These are phyloP conservation scores for Crassisporium funariophilum DNA, from an alignment of 768 basidiomycete species.

Conservation along the genomic window DNA sequence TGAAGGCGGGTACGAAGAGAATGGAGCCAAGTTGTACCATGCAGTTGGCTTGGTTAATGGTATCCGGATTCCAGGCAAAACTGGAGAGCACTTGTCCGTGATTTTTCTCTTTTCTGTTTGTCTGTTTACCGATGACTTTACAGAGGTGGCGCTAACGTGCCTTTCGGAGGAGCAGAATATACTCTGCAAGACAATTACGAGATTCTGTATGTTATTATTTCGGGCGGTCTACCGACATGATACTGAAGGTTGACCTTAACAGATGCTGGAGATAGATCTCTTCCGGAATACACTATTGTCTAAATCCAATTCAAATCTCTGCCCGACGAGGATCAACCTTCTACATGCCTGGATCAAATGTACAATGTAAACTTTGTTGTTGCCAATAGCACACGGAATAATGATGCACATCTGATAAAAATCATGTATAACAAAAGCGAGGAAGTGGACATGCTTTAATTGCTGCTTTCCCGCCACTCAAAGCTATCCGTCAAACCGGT, in stretches of 20 bases:
- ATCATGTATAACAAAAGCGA: no score
- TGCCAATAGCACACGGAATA: no score
- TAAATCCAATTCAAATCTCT: no score
- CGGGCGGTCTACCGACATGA: not conserved
- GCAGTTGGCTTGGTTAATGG: conserved; percentile 55
- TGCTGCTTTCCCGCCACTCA: no score
- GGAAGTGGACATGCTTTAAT: no score
- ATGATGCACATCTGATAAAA: no score
- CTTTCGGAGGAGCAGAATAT: conserved; percentile 49
- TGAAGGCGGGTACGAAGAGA: conserved; percentile 77
- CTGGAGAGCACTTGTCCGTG: conserved; percentile 67
- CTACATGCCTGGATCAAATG: no score
- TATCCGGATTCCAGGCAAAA: conserved; percentile 71
- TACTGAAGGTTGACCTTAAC: not conserved
- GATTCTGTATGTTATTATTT: conserved; percentile 43
- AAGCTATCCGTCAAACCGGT: no score
- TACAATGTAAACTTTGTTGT: no score
- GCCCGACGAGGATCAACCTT: no score
- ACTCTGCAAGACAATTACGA: conserved; percentile 43
- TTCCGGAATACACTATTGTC: no score
- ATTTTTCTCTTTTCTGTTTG: not conserved
- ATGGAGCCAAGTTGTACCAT: conserved; percentile 68
- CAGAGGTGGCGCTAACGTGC: conserved; percentile 45
- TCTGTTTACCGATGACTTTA: conserved; percentile 16
- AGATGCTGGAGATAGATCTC: conserved; percentile 45